Percentiles rank a stretch among this genome's conserved stretches.
Evolutionary conservation across 2,329 filamentous ascomycete species (phyloP).

Genomic region (Colletotrichum simmondsii): DNA sequence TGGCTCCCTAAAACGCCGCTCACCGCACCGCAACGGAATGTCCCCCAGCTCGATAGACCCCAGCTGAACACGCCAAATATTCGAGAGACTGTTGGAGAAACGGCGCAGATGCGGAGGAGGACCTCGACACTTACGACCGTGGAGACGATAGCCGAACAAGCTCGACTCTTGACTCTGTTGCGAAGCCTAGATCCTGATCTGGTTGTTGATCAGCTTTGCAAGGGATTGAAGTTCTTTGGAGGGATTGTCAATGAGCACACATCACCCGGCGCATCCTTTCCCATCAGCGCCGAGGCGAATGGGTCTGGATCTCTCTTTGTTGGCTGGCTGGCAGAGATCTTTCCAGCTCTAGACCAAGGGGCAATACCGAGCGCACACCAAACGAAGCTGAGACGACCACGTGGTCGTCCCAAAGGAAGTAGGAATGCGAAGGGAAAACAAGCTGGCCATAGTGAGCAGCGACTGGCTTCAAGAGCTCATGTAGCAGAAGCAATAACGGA

Average conservation of each 20-base stretch:
- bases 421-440: conserved; percentile 58
- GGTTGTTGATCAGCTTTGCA: conserved; percentile 72
- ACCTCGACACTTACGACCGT: conserved; percentile 48
- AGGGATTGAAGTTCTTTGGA: conserved; percentile 72
- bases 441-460: conserved; percentile 39
- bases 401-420: conserved; percentile 60
- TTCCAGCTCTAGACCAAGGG: conserved; percentile 54
- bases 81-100: background rate
- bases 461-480: background rate
- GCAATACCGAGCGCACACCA: conserved; percentile 24
- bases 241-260: conserved; percentile 67
- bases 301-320: conserved; percentile 69
- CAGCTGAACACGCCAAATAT: too few relatives aligned
- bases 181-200: conserved; percentile 64
- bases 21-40: too few relatives aligned
- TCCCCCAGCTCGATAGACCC: too few relatives aligned
- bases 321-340: conserved; percentile 72
- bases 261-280: conserved; percentile 62
- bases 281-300: conserved; percentile 65
- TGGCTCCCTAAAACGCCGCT: too few relatives aligned
- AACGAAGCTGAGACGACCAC: conserved; percentile 39
- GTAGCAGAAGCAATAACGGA: background rate
- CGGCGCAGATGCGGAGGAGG: conserved; percentile 30
- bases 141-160: conserved; percentile 69
- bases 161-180: conserved; percentile 67